Conservation (phyloP, 1,284 basidiomycete genomes). For the Ganoderma boninense region DNA sequence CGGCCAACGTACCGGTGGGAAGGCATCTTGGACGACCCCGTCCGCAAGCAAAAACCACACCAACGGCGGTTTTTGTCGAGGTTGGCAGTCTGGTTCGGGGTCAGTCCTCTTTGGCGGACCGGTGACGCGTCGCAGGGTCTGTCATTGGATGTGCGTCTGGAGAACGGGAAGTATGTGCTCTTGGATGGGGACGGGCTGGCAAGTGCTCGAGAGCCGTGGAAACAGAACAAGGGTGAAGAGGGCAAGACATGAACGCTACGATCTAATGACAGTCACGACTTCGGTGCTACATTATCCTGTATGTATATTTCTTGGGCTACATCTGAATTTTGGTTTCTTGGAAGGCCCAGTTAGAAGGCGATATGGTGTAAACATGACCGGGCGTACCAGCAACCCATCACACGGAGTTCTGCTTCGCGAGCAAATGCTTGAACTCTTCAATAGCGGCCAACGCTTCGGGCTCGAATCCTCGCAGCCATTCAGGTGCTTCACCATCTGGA, state of each 20-base stretch:
- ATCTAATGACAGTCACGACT: slow-evolving; percentile 26
- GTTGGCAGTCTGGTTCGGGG: slow-evolving; percentile 70
- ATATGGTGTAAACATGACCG: neutral
- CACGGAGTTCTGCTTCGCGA: slow-evolving; percentile 7
- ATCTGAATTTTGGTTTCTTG: neutral
- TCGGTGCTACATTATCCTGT: neutral
- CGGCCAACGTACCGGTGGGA: slow-evolving; percentile 77
- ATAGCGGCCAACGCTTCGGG: slow-evolving; percentile 31
- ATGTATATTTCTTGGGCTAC: slow-evolving; percentile 13
- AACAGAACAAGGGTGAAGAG: slow-evolving; percentile 10
- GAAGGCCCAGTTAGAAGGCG: neutral
- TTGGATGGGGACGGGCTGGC: slow-evolving; percentile 35
- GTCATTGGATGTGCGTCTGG: slow-evolving; percentile 63
- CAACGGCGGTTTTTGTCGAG: slow-evolving; percentile 57
- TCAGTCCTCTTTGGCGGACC: slow-evolving; percentile 67
- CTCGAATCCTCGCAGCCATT: slow-evolving; percentile 37
- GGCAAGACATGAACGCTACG: slow-evolving; percentile 16
- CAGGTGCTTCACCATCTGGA: slow-evolving; percentile 25
- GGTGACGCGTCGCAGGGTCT: slow-evolving; percentile 60
- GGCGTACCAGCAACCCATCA: neutral
- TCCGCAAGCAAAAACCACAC: slow-evolving; percentile 45
- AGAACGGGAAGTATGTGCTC: slow-evolving; percentile 65
- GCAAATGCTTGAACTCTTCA: slow-evolving; percentile 32
- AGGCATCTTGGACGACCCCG: slow-evolving; percentile 68
- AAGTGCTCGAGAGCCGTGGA: neutral